These are phyloP conservation scores for Aspergillus spinulosporus DNA, from an alignment of 2,329 filamentous ascomycete species.

Conservation along the genomic window DNA sequence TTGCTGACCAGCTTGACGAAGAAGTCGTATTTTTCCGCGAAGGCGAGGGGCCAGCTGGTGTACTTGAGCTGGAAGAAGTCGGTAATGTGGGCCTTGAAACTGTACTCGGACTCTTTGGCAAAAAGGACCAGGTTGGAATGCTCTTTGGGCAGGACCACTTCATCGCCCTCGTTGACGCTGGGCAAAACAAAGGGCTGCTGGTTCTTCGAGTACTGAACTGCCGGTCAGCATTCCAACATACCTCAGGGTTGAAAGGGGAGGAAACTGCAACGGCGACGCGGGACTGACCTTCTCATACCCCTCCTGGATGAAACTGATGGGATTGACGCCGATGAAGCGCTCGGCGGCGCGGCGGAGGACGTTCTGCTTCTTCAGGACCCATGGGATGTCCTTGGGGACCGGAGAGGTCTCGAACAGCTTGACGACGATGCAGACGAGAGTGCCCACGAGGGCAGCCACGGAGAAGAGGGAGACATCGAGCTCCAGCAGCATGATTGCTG, in stretches of 20 bases:
- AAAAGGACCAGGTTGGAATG: slow-evolving; percentile 13
- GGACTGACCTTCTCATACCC: slow-evolving; percentile 17
- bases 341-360: slow-evolving; percentile 16
- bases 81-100: slow-evolving; percentile 17
- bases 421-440: slow-evolving; percentile 14
- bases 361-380: slow-evolving; percentile 15
- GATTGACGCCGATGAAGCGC: slow-evolving; percentile 18
- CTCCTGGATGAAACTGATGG: slow-evolving; percentile 17
- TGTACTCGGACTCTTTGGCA: slow-evolving; percentile 17
- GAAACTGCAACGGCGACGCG: neutral
- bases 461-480: slow-evolving; percentile 5
- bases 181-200: slow-evolving; percentile 19
- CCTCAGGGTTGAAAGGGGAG: too few species aligned
- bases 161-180: slow-evolving; percentile 19
- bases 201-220: slow-evolving; percentile 15
- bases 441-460: slow-evolving; percentile 3
- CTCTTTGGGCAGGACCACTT: slow-evolving; percentile 18
- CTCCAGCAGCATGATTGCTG: slow-evolving; percentile 14
- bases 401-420: slow-evolving; percentile 20
- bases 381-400: slow-evolving; percentile 15
- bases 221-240: neutral
- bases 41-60: slow-evolving; percentile 20
- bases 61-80: slow-evolving; percentile 20
- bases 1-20: slow-evolving; percentile 21
- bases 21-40: slow-evolving; percentile 16